phyloP scores from a whole-genome alignment of 768 basidiomycete genomes.

The Rhizopogon roseolus region DNA sequence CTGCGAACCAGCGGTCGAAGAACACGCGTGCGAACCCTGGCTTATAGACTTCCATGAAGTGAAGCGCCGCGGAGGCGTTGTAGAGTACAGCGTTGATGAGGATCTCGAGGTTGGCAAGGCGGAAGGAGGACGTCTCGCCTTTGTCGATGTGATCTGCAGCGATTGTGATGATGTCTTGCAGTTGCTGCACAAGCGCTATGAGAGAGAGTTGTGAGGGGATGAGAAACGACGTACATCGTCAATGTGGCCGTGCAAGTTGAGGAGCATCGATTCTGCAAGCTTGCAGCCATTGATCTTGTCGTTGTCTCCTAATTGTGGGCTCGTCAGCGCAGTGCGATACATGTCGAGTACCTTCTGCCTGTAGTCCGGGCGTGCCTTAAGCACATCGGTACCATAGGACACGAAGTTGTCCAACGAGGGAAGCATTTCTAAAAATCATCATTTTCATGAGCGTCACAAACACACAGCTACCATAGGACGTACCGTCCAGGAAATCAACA shows the following conservation, averaged over 20 bases:
- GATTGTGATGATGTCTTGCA: constrained; percentile 61
- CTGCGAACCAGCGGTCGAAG: constrained; percentile 81
- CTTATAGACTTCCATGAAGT: constrained; percentile 60
- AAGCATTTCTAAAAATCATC: constrained; percentile 65
- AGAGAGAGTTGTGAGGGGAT: not conserved
- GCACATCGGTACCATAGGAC: constrained; percentile 67
- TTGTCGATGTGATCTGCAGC: constrained; percentile 56
- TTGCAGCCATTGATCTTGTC: constrained; percentile 84
- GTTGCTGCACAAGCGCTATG: constrained; percentile 34
- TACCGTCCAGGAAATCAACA: constrained; percentile 83
- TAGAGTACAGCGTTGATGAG: constrained; percentile 81
- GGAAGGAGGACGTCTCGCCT: constrained; percentile 58
- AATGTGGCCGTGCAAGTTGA: constrained; percentile 71
- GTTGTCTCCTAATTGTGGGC: constrained; percentile 71
- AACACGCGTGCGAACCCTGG: constrained; percentile 66
- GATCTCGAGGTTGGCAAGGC: constrained; percentile 77
- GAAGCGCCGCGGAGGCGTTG: constrained; percentile 74
- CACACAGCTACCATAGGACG: constrained; percentile 6
- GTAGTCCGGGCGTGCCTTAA: constrained; percentile 72
- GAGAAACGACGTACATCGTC: constrained; percentile 60
- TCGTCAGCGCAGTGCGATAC: constrained; percentile 69
- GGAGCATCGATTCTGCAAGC: constrained; percentile 75
- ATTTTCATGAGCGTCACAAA: not conserved
- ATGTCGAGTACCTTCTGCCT: constrained; percentile 79
- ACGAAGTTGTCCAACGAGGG: constrained; percentile 87